Percentiles rank a stretch among this genome's conserved stretches.
Evolutionary conservation across 2,329 filamentous ascomycete species (phyloP).

Genomic region (Claviceps capensis): DNA sequence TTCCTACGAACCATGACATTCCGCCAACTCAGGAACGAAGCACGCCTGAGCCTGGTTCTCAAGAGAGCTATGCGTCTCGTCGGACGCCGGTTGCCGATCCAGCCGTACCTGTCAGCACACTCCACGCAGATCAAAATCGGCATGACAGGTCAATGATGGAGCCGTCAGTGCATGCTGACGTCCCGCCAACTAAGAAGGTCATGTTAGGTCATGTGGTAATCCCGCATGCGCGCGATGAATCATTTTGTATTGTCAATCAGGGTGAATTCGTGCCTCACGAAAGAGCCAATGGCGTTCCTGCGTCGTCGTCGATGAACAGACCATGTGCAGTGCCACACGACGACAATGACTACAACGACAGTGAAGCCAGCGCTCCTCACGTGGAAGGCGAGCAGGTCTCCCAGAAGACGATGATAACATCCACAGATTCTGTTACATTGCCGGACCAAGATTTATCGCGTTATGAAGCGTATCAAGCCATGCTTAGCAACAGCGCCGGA

Average conservation of each 20-base stretch:
- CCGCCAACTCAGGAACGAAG: background rate
- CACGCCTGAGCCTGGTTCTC: background rate
- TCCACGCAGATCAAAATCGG: background rate
- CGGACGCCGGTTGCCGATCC: background rate
- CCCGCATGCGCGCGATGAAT: background rate
- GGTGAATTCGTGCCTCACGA: background rate
- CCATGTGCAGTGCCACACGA: background rate
- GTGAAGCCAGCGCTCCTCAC: background rate
- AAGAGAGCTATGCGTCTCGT: background rate
- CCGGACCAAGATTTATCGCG: slow-evolving; percentile 12
- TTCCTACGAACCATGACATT: background rate
- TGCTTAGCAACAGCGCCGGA: slow-evolving; percentile 14
- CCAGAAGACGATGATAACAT: background rate
- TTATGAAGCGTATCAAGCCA: slow-evolving; percentile 20
- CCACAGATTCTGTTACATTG: background rate
- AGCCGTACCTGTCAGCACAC: background rate
- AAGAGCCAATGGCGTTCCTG: background rate
- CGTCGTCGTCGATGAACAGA: background rate
- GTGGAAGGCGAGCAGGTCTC: background rate
- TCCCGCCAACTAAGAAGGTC: too few species aligned
- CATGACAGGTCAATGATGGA: background rate
- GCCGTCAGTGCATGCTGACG: background rate
- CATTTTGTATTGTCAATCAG: background rate
- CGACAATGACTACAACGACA: background rate
- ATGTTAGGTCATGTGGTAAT: background rate